These are phyloP conservation scores for Penicillium sp. DNA, from an alignment of 2,329 filamentous ascomycete genomes.

Conservation along the genomic window DNA sequence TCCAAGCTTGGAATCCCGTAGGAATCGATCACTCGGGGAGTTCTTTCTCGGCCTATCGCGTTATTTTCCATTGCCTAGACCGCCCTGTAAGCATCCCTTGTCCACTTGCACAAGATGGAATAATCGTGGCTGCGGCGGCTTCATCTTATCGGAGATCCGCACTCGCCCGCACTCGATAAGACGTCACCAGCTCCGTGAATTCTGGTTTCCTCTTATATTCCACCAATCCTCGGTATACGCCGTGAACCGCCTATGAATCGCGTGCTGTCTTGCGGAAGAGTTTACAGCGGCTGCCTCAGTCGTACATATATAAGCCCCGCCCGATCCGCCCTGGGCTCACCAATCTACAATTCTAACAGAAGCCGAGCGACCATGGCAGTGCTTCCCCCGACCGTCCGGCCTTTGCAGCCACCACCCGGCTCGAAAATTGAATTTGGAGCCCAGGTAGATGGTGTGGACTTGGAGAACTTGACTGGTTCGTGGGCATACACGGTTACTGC, in stretches of 20 bases:
- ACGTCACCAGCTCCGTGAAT: neutral
- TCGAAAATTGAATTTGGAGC: slow-evolving; percentile 59
- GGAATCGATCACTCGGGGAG: no score
- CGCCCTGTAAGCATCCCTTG: no score
- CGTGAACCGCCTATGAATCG: no score
- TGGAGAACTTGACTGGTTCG: slow-evolving; percentile 63
- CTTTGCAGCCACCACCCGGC: slow-evolving; percentile 25
- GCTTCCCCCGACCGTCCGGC: slow-evolving; percentile 19
- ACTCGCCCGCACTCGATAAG: slow-evolving; percentile 16
- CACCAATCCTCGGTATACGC: slow-evolving; percentile 9
- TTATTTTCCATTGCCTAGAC: no score
- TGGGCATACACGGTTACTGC: neutral
- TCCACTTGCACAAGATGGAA: no score
- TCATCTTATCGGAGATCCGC: slow-evolving; percentile 16
- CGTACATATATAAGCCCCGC: no score
- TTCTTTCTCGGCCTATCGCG: no score
- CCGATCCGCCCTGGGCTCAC: no score
- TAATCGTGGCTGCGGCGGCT: no score
- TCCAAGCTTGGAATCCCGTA: no score
- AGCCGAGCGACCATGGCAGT: slow-evolving; percentile 4
- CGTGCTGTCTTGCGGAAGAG: no score
- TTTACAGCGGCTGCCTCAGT: no score
- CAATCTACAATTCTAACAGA: neutral
- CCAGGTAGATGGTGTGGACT: slow-evolving; percentile 55
- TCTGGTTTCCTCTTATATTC: neutral